phyloP scores from a whole-genome alignment of 139 green algal genomes.

The Micractinium conductrix region DNA sequence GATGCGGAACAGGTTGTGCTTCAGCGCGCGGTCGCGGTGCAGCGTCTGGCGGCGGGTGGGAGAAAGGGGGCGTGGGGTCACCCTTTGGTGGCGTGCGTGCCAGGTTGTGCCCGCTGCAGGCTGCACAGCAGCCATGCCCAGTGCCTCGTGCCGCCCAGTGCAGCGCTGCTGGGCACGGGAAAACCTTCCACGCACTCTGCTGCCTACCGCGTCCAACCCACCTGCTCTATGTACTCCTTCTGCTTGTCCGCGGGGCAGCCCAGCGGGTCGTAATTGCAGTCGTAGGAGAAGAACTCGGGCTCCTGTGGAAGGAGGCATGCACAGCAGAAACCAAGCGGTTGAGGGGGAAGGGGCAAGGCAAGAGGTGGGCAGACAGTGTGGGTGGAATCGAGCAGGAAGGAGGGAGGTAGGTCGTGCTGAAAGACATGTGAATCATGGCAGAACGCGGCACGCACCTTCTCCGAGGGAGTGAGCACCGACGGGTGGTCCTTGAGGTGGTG shows the following conservation, averaged over 20 bases:
- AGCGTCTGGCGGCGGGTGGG: slow-evolving; percentile 20
- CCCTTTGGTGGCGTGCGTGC: too few species aligned
- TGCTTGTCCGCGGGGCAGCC: slow-evolving; percentile 11
- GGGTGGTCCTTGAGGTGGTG: slow-evolving; percentile 22
- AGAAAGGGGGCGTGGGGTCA: neutral
- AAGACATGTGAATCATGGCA: too few species aligned
- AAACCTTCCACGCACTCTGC: too few species aligned
- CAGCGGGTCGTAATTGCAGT: slow-evolving; percentile 17
- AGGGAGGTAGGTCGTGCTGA: too few species aligned
- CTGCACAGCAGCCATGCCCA: too few species aligned
- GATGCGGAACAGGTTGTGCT: slow-evolving; percentile 2
- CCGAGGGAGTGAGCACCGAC: neutral
- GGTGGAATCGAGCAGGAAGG: too few species aligned
- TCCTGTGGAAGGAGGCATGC: slow-evolving; percentile 14
- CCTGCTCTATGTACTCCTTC: slow-evolving; percentile 29
- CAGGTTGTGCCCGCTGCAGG: too few species aligned
- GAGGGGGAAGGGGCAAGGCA: too few species aligned
- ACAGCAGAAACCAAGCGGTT: too few species aligned
- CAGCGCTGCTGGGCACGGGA: too few species aligned
- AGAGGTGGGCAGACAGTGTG: too few species aligned
- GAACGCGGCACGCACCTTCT: slow-evolving; percentile 18
- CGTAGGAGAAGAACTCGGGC: slow-evolving; percentile 40
- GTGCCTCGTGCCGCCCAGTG: too few species aligned
- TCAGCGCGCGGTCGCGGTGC: slow-evolving; percentile 23
- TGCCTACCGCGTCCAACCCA: neutral